phyloP scores from a whole-genome alignment of 257 asterid species.

The Plectranthus barbatus region DNA sequence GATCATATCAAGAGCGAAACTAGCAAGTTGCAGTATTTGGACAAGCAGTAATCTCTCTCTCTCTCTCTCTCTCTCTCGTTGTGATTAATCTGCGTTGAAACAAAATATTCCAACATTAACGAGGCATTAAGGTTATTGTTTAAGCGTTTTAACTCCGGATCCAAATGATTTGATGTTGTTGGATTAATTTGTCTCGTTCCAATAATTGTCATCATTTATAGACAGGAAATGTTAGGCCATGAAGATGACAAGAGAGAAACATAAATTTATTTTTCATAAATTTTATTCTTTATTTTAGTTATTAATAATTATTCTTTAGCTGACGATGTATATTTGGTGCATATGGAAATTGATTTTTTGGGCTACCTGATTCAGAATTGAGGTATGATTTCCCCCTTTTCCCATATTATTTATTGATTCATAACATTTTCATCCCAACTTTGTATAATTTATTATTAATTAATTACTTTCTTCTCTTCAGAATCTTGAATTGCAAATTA shows the following conservation, averaged over 20 bases:
- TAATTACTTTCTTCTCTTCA: background rate
- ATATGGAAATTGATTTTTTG: background rate
- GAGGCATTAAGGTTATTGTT: background rate
- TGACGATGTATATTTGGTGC: conserved; percentile 12
- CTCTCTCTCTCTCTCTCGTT: background rate
- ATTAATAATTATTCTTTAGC: background rate
- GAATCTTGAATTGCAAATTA: conserved; percentile 49
- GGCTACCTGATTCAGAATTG: conserved; percentile 22
- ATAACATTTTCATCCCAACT: too few species aligned
- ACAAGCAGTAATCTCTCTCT: conserved; percentile 32
- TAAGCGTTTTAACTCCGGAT: background rate
- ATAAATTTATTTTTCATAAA: too few species aligned
- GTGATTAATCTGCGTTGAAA: background rate
- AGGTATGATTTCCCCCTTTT: conserved; percentile 17
- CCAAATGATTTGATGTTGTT: background rate
- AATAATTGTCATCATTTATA: background rate
- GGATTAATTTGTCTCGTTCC: background rate
- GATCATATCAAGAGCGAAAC: conserved; percentile 27
- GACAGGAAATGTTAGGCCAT: background rate
- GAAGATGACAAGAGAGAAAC: background rate
- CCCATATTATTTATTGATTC: background rate
- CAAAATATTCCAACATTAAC: too few species aligned
- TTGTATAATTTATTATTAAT: too few species aligned
- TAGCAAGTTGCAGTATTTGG: conserved; percentile 37
- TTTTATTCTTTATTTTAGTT: too few species aligned